Base-by-base conservation (phyloP, 2,329 filamentous ascomycete genomes). In the Ascochyta clinopodiicola region DNA sequence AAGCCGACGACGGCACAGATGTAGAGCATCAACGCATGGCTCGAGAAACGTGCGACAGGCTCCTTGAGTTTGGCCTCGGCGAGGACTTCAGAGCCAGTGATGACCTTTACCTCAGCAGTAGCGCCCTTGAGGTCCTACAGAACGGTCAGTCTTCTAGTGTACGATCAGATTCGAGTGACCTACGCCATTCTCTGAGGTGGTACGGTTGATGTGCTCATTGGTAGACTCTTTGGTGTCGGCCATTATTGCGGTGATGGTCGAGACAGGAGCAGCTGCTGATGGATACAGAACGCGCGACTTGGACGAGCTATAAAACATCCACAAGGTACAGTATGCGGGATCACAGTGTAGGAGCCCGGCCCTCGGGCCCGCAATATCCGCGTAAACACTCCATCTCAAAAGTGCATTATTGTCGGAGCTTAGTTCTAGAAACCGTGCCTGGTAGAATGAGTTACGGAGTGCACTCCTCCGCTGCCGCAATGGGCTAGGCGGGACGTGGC, bases 11-110 rank as follows among this genome's bases (percentile, higher is more conserved):
- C 51, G 22, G 59, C 56, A 39, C 62, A 66, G 15, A 65, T 36
- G 45, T 63, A 68, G 8, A 72, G 66, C 32, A 66, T 54, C 21
- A 73, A 45, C 17, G 64, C 59, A 38, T 52, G 52, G 8, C 19
- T 17, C 34, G 51, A 60, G 48, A 69, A 67, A 6, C 46, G 42
- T 3, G 31, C 49, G 1, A 80, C 78, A 8, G 81, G 80, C 64
- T 85, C 83, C 71, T 81, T 80, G 64, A 83, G 66, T 70, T 81
- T 77, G 21, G 84, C 84, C 70, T 85, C 80, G 61, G 81, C 79
- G 71, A 80, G 84, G 44, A 82, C 81, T 61, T 83, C 81, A 60
- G 79, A 80, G 57, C 83, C 83, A 22, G 67, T 75, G 62, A 85
- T 75, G 53, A 82, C 74, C 62, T 79, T 82, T 61, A 78, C 70